Base-by-base conservation (phyloP, 768 basidiomycete species). In the Megacollybia marginata region DNA sequence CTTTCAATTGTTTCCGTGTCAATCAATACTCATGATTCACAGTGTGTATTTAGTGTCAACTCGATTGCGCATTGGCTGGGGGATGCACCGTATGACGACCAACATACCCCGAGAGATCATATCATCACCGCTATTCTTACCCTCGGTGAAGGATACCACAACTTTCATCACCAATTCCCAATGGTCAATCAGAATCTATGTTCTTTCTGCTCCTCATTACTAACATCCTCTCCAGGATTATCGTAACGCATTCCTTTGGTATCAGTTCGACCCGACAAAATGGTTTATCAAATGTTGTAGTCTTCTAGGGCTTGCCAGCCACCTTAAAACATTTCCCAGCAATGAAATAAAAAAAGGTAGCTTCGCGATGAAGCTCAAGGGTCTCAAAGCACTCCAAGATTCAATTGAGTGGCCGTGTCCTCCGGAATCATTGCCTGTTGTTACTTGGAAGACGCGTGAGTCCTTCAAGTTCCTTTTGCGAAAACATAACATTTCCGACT, bases 171-270 rank as follows among this genome's bases (percentile, higher is more conserved):
- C 65, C 75, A 80, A 63, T 62, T 66, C 11, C 11, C 10, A 10
- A 10, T 10, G 16, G 10, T 36, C 16, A 10, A 20, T 19, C 20
- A 11, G 10, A 10, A 12, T 44, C 11, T 19, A 11, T 44, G 9
- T 19, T 10, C 20, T 44, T 44, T 44, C 43, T 44, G 43, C 11
- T 20, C 10, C 20, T 44, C 43, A 19, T 44, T n/a, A n/a, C 43
- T 44, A 9, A 10, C 76, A 83, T 60, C 94, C 94, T 79, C 92
- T 92, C 9, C 91, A 91, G 88, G 93, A 96, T 66, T 96, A 92
- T 72, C 80, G 92, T 23, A 94, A 94, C 60, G 92, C 93, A 49
- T 91, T 95, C 75, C 90, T 75, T 65, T 92, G 88, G 88, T 88
- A 87, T 65, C 89, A 92, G 62, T 92, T 90, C 60, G 89, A 92